Base-by-base conservation (phyloP, 1,139 yeast species). In the Blastobotrys apis region DNA sequence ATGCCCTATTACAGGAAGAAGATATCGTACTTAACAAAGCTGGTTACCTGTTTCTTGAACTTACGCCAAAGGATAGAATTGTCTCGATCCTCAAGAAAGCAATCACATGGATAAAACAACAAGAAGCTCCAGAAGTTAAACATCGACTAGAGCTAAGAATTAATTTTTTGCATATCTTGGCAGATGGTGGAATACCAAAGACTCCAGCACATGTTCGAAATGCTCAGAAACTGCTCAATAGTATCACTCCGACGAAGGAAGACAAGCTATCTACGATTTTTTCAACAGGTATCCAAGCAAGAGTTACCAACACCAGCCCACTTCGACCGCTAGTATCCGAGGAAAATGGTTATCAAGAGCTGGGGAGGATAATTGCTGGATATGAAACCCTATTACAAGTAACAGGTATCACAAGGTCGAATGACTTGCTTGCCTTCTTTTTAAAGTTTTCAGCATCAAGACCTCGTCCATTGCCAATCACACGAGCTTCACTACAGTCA, bases 251-350 rank as follows among this genome's bases (percentile, higher is more conserved):
- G 21, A 23, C 17, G 25, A 12, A 15, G 6, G 32, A 15, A 15
- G 47, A 45, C 1, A 31, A 36, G 13, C 39, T 46, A 21, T 47
- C 35, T 3, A 25, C 5, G 2, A 39, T 51, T 3, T 59, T 60
- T 38, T 47, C 59, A 9, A 43, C 47, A 1, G 55, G 57, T 0
- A 51, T 62, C 6, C 67, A 62, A 44, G 54, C 62, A 1, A 41
- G 66, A n/a, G 57, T 59, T 10, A 44, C 54, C 21, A 53, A 55
- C 33, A 56, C 56, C 12, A 56, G 59, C 37, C 62, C 68, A n/a
- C 43, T 56, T 17, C 54, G 66, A 29, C 54, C 59, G 1, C 49
- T 64, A 19, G 48, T 44, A 13, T 26, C 49, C 1, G 42, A 48
- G 4, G 39, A 37, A 1, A 54, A 59, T 16, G 59, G 68, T 1